Evolutionary conservation across 768 basidiomycete species (phyloP).

Genomic region (Hebeloma cylindrosporum): DNA sequence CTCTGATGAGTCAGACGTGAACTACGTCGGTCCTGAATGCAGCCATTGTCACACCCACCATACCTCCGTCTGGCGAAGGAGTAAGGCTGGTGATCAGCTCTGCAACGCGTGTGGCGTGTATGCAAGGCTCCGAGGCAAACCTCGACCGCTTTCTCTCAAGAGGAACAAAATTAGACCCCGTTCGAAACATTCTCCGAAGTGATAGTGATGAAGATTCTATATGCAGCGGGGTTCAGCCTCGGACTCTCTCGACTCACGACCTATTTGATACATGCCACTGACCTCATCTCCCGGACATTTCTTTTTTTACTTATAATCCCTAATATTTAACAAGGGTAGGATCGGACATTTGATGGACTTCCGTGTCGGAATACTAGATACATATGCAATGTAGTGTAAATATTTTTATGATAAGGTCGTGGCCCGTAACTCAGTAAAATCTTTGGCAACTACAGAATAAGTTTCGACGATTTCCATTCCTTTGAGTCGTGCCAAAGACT

Average conservation of each 20-base stretch:
- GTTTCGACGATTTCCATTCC: too few species aligned
- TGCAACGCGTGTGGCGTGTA: constrained; percentile 56
- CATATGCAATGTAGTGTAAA: too few species aligned
- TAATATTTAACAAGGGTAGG: too few species aligned
- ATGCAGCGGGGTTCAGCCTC: background rate
- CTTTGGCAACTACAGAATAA: too few species aligned
- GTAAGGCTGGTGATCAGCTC: constrained; percentile 48
- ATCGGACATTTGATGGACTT: too few species aligned
- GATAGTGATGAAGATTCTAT: constrained; percentile 1
- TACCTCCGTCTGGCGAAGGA: constrained; percentile 51
- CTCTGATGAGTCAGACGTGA: constrained; percentile 38
- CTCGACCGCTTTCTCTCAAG: constrained; percentile 44
- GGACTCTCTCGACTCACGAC: background rate
- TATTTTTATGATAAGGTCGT: too few species aligned
- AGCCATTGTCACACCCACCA: constrained; percentile 50
- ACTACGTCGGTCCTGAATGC: constrained; percentile 45
- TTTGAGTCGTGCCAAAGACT: too few species aligned
- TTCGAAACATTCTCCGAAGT: constrained; percentile 41
- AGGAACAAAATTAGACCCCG: constrained; percentile 50
- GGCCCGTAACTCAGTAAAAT: too few species aligned
- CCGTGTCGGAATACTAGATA: too few species aligned
- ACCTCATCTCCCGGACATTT: too few species aligned
- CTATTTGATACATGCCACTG: background rate
- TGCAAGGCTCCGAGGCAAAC: constrained; percentile 44
- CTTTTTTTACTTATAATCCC: too few species aligned